Percentiles rank a stretch among this genome's conserved stretches.
Evolutionary conservation across 805 yeast genomes (phyloP).

Genomic region (Candida sonorensis): DNA sequence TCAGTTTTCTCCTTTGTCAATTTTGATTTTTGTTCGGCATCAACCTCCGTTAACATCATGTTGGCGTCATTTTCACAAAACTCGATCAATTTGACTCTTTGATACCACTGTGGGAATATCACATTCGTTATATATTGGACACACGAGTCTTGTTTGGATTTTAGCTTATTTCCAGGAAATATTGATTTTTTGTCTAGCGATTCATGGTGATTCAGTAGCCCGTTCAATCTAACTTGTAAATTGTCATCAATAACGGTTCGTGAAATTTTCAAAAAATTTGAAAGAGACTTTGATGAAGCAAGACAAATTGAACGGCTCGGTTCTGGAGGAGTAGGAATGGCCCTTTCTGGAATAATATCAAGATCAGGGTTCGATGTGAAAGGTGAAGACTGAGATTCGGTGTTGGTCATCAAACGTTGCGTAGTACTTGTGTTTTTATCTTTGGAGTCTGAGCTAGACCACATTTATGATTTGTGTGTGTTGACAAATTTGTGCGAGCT

Average conservation of each 20-base stretch:
- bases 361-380: too few relatives aligned
- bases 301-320: conserved; percentile 26
- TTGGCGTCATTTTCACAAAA: conserved; percentile 33
- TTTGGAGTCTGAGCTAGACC: conserved; percentile 1
- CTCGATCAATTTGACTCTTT: conserved; percentile 32
- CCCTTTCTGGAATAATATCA: conserved; percentile 17
- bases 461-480: too few relatives aligned
- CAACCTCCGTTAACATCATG: conserved; percentile 25
- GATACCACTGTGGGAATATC: conserved; percentile 42
- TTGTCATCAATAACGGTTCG: conserved; percentile 39
- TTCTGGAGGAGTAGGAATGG: conserved; percentile 22
- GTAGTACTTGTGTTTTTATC: neutral
- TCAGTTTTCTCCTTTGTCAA: conserved; percentile 15
- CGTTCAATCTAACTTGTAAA: conserved; percentile 36
- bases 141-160: conserved; percentile 24
- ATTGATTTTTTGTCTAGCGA: conserved; percentile 12
- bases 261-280: conserved; percentile 30
- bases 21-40: conserved; percentile 13
- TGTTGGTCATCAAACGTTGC: too few relatives aligned
- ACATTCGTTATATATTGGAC: conserved; percentile 27
- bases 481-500: too few relatives aligned
- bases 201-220: conserved; percentile 27
- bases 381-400: too few relatives aligned
- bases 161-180: conserved; percentile 10
- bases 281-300: conserved; percentile 26